Base-by-base conservation (phyloP, 331 rosid genomes). In the Rhamnella rubrinervis region DNA sequence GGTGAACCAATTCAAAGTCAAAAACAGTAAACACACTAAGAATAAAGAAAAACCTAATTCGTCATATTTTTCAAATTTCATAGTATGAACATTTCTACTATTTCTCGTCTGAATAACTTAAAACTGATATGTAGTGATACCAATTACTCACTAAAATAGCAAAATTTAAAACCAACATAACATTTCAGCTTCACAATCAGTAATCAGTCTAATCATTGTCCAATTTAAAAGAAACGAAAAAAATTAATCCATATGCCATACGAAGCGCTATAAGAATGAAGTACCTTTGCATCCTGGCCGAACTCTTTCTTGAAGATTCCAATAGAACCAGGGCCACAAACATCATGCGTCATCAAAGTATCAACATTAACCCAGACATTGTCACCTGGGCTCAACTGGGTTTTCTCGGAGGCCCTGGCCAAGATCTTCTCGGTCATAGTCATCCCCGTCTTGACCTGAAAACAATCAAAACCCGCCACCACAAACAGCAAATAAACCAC, bases 251-350 rank as follows among this genome's bases (percentile, higher is more conserved):
- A 58, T 38, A 41, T 10, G 1, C 66, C 26, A 69, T 2, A 17
- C 7, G 14, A 25, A 50, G 19, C 38, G 63, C 17, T 15, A 14
- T 8, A 25, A 37, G 37, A 28, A 66, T 28, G 12, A 58, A 55
- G 37, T 68, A 93, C 98, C 97, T 91, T 88, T 0, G 97, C 97
- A 55, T 91, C 67, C 67, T 89, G 81, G 66, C 98, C 98, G 66
- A 93, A 93, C 79, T 93, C 98, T 67, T 75, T 93, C 86, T 93
- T 89, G 80, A 93, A 93, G 72, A 93, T 83, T 10, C 97, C 98
- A 31, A 89, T 66, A 20, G 96, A 81, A 65, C 97, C 98, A 60
- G 98, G 98, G 55, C 98, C 96, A 66, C 90, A 87, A 1, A 93
- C 92, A 82, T 93, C 98, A 76, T 93, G 96, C 59, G 95, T 93